Percentiles rank a stretch among this genome's conserved stretches.
Conservation (phyloP, 345 rosid genomes). For the Bruguiera parviflora region DNA sequence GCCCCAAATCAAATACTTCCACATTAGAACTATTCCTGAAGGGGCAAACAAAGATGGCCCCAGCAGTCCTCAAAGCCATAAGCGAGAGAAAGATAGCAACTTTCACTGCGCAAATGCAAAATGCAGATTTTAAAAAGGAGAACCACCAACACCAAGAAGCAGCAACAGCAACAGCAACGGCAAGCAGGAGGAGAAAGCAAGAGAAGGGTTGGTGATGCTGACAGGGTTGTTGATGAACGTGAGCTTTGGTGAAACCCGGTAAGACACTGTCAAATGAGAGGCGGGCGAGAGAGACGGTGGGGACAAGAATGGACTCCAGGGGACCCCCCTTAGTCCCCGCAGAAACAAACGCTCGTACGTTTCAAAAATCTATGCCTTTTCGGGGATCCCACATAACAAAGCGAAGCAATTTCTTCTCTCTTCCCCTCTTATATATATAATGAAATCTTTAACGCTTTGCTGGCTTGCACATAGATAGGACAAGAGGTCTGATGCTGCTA, state of each 20-base stretch:
- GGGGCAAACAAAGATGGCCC: constrained; percentile 52
- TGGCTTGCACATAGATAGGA: too few relatives aligned
- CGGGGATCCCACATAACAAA: too few relatives aligned
- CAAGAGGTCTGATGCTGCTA: too few relatives aligned
- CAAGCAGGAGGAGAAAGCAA: background rate
- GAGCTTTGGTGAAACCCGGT: constrained; percentile 27
- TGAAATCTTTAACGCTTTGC: too few relatives aligned
- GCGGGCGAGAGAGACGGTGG: constrained; percentile 5
- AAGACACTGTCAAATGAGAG: constrained; percentile 22
- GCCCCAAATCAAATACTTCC: constrained; percentile 33
- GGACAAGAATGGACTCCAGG: background rate
- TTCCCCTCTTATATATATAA: too few relatives aligned
- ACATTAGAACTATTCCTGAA: constrained; percentile 30
- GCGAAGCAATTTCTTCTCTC: too few relatives aligned
- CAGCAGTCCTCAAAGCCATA: constrained; percentile 58
- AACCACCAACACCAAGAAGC: too few relatives aligned
- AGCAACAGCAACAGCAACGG: background rate
- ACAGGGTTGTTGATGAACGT: constrained; percentile 10
- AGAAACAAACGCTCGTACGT: background rate
- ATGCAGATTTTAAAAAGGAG: background rate
- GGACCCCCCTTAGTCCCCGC: background rate
- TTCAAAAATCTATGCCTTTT: background rate
- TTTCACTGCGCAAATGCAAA: constrained; percentile 9
- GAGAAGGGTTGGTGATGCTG: constrained; percentile 20
- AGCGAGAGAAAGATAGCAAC: constrained; percentile 6